Percentiles rank a stretch among this genome's conserved stretches.
phyloP scores from a whole-genome alignment of 73 alveolate species.

The Chromera velia region DNA sequence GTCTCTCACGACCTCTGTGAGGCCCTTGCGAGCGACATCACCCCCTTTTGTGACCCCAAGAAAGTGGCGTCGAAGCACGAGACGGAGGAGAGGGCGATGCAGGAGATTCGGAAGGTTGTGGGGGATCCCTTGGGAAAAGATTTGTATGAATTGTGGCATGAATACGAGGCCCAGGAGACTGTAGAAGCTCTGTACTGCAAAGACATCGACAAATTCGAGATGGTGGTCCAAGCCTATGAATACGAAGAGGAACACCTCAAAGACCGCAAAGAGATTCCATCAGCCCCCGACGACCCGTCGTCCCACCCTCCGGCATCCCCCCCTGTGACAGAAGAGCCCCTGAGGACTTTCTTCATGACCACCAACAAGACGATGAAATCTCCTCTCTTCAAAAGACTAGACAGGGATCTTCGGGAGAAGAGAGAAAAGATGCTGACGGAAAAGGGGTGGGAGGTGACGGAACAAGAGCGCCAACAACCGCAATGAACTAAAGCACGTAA shows the following conservation, averaged over 20 bases:
- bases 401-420: background rate
- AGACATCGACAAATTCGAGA: constrained; percentile 40
- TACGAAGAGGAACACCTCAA: constrained; percentile 24
- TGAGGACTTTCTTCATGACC: constrained; percentile 24
- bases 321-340: constrained; percentile 32
- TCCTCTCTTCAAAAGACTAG: constrained; percentile 33
- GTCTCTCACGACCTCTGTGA: constrained; percentile 38
- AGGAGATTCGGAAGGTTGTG: constrained; percentile 24
- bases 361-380: constrained; percentile 18
- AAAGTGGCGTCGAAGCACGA: constrained; percentile 32
- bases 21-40: constrained; percentile 42
- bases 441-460: constrained; percentile 26
- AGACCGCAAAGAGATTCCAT: constrained; percentile 1
- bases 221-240: constrained; percentile 35
- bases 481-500: too few species aligned
- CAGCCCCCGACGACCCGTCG: background rate
- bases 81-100: constrained; percentile 37
- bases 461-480: constrained; percentile 15
- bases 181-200: constrained; percentile 46
- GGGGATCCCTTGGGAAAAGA: constrained; percentile 36
- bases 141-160: constrained; percentile 24
- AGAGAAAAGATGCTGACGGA: background rate
- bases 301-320: constrained; percentile 1
- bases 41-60: constrained; percentile 29
- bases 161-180: constrained; percentile 24